phyloP scores from a whole-genome alignment of 2,329 filamentous ascomycete species.

The Exophiala phaeomuriformis region DNA sequence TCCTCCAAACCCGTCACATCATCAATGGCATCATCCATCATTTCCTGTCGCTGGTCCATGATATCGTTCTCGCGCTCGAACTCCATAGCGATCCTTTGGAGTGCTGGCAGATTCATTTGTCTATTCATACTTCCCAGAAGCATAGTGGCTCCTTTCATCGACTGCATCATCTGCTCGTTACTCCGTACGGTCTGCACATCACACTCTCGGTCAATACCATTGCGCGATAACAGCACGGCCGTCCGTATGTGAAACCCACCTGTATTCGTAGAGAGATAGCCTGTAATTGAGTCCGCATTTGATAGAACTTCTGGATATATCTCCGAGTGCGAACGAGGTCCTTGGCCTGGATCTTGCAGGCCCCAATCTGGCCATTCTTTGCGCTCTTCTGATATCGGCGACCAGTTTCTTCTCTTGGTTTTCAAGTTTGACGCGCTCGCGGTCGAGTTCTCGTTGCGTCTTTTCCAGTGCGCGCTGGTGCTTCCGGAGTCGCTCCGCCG shows the following conservation, averaged over 20 bases:
- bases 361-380: slow-evolving; percentile 97
- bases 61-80: slow-evolving; percentile 98
- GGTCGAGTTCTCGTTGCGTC: slow-evolving; percentile 90
- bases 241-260: slow-evolving; percentile 42
- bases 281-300: slow-evolving; percentile 94
- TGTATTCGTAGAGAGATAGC: slow-evolving; percentile 93
- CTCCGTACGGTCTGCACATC: slow-evolving; percentile 74
- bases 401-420: slow-evolving; percentile 98
- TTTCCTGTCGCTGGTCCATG: slow-evolving; percentile 97
- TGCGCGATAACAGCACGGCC: not conserved
- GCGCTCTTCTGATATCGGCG: slow-evolving; percentile 93
- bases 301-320: slow-evolving; percentile 93
- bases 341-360: slow-evolving; percentile 96
- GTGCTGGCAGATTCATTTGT: slow-evolving; percentile 90
- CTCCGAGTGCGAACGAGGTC: slow-evolving; percentile 86
- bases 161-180: slow-evolving; percentile 99
- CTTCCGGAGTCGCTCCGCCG: slow-evolving; percentile 56
- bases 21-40: slow-evolving; percentile 99
- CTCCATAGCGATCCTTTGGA: slow-evolving; percentile 97
- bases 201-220: not conserved
- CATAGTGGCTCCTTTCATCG: slow-evolving; percentile 95
- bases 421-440: slow-evolving; percentile 90
- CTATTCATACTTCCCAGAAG: slow-evolving; percentile 94
- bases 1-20: slow-evolving; percentile 86
- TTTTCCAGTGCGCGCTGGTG: slow-evolving; percentile 96